phyloP scores from a whole-genome alignment of 306 rosid genomes.

The Ormosia emarginata region DNA sequence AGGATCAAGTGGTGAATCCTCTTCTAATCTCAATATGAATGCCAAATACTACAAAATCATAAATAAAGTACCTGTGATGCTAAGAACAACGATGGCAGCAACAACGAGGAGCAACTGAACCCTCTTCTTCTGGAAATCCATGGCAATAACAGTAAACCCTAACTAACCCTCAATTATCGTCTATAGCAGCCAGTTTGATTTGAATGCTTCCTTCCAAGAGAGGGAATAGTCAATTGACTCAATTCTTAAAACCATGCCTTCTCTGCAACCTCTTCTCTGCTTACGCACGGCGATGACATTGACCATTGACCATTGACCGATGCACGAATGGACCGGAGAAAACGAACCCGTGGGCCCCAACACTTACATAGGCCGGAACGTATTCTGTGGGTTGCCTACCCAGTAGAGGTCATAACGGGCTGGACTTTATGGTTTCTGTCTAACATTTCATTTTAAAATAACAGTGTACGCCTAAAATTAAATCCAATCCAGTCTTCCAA shows the following conservation, averaged over 20 bases:
- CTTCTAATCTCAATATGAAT: neutral
- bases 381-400: no score
- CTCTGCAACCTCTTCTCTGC: neutral
- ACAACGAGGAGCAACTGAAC: conserved; percentile 39
- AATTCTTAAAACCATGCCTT: neutral
- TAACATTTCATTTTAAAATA: no score
- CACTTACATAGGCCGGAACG: neutral
- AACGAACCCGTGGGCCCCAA: neutral
- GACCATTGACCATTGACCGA: conserved; percentile 25
- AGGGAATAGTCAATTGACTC: neutral
- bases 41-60: neutral
- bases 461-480: no score
- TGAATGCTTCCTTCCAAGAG: conserved; percentile 18
- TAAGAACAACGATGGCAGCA: conserved; percentile 53
- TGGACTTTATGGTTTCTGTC: no score
- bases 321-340: neutral
- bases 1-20: neutral
- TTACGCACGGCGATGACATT: neutral
- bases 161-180: neutral
- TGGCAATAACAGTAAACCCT: conserved; percentile 1
- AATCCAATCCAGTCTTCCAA: no score
- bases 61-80: conserved; percentile 56
- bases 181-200: neutral
- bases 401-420: no score
- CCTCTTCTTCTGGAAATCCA: conserved; percentile 61